Conservation (phyloP, 2,329 filamentous ascomycete species). For the Xylariaceae sp. region DNA sequence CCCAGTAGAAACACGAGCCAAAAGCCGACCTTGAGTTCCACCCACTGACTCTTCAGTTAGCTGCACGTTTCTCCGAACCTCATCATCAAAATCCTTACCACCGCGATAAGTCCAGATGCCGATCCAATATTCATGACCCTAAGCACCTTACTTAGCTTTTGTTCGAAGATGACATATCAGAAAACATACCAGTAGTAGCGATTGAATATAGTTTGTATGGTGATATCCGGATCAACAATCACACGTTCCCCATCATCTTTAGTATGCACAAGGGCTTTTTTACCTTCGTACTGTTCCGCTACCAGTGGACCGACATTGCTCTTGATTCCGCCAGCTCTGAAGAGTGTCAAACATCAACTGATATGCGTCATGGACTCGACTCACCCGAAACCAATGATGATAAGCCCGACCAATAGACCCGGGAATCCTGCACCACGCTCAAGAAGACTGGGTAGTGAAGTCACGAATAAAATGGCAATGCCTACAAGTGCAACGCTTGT, state of each 20-base stretch:
- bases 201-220: conserved; percentile 66
- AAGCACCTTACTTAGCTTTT: conserved; percentile 36
- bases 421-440: conserved; percentile 40
- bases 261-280: conserved; percentile 47
- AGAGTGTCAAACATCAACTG: neutral
- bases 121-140: conserved; percentile 62
- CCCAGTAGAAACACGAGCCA: conserved; percentile 53
- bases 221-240: conserved; percentile 62
- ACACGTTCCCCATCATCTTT: conserved; percentile 51
- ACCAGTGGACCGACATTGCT: conserved; percentile 56
- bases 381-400: conserved; percentile 54
- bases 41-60: neutral
- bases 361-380: neutral
- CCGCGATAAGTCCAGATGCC: neutral
- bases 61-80: neutral
- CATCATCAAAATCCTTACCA: neutral
- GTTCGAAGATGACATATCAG: conserved; percentile 38
- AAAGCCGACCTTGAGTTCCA: conserved; percentile 29
- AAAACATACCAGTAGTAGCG: conserved; percentile 64
- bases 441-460: conserved; percentile 39
- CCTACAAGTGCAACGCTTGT: conserved; percentile 55
- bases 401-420: conserved; percentile 51
- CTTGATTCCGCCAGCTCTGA: conserved; percentile 65
- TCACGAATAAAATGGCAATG: conserved; percentile 50
- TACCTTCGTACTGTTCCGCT: conserved; percentile 61